Base-by-base conservation (phyloP, 2,329 filamentous ascomycete genomes). In the Claviceps pazoutovae region DNA sequence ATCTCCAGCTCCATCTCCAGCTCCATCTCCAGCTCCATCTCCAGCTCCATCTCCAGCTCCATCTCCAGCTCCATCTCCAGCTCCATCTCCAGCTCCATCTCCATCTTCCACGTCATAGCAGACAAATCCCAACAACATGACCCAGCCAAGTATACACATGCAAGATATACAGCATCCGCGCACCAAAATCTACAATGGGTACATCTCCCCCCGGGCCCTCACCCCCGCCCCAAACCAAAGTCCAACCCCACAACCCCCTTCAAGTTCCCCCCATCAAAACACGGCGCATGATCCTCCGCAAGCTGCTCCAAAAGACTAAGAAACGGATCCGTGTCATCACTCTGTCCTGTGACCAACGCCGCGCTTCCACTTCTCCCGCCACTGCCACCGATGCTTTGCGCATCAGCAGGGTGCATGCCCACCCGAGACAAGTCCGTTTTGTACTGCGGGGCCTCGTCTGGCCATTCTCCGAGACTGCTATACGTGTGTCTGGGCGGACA, bases 311-410 rank as follows among this genome's bases (percentile, higher is more conserved):
- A 69, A 43, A 93, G 68, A 55, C 79, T 86, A 42, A 93, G 66
- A 61, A 94, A 93, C 0, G 87, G 86, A 61, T 93, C 88, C 59
- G 86, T 89, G 57, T 91, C 86, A 19, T 82, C 76, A 2, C 70
- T 72, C 2, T 70, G 63, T 0, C 66, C 71, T 1, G 73, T 74
- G 2, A 69, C 73, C 0, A 72, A 72, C 53, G 74, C 76, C 9
- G 70, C 74, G 43, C 71, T 71, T 5, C 41, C 9, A 42, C 8
- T 42, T 42, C 19, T 5, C 38, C 71, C 71, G 2, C 38, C 14
- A 11, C 14, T 38, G 8, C 38, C 14, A n/a, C 17, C 41, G 51
- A 72, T 71, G 61, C 75, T 79, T 56, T 69, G 68, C 2, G 62
- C 70, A 1, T 71, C 74, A 2, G 62, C 74, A 2, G 62, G 54